Evolutionary conservation across 768 basidiomycete genomes (phyloP).

Genomic region (Termitomyces sp.): DNA sequence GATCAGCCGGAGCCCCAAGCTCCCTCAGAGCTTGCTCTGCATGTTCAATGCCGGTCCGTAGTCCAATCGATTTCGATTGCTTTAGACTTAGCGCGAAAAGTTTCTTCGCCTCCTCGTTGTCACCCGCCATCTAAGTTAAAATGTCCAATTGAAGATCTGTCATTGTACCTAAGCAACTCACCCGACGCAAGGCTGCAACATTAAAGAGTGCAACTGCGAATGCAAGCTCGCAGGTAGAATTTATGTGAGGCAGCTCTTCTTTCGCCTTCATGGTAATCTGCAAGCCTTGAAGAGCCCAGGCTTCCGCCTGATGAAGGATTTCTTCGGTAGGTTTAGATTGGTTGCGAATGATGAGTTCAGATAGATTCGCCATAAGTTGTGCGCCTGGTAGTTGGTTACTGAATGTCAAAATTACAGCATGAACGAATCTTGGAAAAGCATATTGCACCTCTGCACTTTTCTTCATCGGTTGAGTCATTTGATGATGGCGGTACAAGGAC

Average conservation of each 20-base stretch:
- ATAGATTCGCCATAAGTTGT: constrained; percentile 40
- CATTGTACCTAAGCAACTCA: constrained; percentile 5
- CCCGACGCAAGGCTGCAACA: constrained; percentile 50
- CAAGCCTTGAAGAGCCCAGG: constrained; percentile 53
- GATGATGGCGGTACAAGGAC: constrained; percentile 50
- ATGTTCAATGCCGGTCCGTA: constrained; percentile 25
- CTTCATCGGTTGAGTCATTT: constrained; percentile 31
- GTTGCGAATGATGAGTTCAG: constrained; percentile 35
- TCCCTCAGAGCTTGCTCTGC: constrained; percentile 23
- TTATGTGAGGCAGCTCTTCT: constrained; percentile 17
- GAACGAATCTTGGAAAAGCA: neutral
- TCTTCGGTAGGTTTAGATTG: constrained; percentile 22
- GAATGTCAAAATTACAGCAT: neutral
- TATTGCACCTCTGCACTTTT: constrained; percentile 52
- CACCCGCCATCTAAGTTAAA: constrained; percentile 29
- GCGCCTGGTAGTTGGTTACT: constrained; percentile 28
- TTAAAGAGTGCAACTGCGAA: constrained; percentile 59
- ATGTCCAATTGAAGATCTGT: neutral
- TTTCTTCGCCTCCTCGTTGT: constrained; percentile 26
- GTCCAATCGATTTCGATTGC: constrained; percentile 30
- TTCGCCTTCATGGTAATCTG: constrained; percentile 24
- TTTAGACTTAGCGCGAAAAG: constrained; percentile 27
- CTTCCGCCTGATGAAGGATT: constrained; percentile 42
- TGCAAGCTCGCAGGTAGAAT: constrained; percentile 45
- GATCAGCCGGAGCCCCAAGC: neutral